phyloP scores from a whole-genome alignment of 2,329 filamentous ascomycete species.

The Elsinoe arachidis region DNA sequence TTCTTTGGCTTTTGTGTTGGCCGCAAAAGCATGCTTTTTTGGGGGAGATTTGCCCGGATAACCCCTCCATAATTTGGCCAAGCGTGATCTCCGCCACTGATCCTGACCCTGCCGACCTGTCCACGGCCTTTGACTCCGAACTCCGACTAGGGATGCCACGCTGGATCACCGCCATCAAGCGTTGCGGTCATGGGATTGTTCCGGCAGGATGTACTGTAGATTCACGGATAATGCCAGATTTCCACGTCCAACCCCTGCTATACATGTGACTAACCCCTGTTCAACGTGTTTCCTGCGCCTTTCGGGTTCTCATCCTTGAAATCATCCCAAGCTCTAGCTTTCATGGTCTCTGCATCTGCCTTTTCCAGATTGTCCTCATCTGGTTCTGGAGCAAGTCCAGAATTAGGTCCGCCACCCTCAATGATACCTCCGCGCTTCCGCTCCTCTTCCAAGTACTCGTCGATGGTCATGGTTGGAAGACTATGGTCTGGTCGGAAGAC shows the following conservation, averaged over 20 bases:
- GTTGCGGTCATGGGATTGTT: too few species aligned
- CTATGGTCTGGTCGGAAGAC: slow-evolving; percentile 91
- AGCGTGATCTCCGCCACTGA: not conserved
- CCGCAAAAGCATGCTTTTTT: not conserved
- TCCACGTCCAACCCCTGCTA: not conserved
- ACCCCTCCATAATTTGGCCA: not conserved
- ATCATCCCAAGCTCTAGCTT: slow-evolving; percentile 92
- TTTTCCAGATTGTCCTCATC: slow-evolving; percentile 89
- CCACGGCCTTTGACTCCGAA: not conserved
- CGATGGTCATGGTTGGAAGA: slow-evolving; percentile 93
- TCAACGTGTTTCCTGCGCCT: slow-evolving; percentile 73
- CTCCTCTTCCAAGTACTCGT: slow-evolving; percentile 95
- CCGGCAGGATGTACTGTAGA: not conserved
- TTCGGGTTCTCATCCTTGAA: slow-evolving; percentile 83
- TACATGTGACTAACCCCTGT: slow-evolving; percentile 50
- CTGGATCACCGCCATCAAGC: too few species aligned
- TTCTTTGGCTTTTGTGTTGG: not conserved
- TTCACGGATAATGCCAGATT: not conserved
- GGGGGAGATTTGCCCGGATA: not conserved
- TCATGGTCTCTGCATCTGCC: slow-evolving; percentile 82
- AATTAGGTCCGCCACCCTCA: slow-evolving; percentile 76
- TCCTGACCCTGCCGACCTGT: too few species aligned
- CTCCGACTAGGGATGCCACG: not conserved
- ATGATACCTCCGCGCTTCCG: slow-evolving; percentile 75
- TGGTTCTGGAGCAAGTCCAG: slow-evolving; percentile 57